phyloP scores from a whole-genome alignment of 768 basidiomycete genomes.

The Rhodocollybia butyracea region DNA sequence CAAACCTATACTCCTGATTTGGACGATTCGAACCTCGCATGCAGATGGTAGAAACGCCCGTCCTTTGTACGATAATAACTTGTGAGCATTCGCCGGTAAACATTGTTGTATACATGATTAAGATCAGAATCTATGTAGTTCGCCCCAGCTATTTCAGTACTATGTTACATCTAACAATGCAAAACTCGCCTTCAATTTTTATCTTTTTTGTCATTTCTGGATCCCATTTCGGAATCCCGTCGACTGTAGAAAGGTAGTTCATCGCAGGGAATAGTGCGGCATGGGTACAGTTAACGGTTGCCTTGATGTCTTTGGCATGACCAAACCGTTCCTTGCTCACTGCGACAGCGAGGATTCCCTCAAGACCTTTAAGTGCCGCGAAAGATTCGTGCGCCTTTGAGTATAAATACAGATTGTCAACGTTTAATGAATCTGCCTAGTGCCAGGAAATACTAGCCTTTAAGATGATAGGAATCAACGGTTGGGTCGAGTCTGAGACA shows the following conservation, averaged over 20 bases:
- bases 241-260: constrained; percentile 5
- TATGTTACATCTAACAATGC: neutral
- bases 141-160: neutral
- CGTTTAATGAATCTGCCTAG: too few relatives aligned
- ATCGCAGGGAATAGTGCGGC: constrained; percentile 4
- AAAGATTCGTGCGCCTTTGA: constrained; percentile 8
- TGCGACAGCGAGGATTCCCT: neutral
- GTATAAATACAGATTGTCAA: too few relatives aligned
- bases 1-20: neutral
- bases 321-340: constrained; percentile 3
- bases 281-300: neutral
- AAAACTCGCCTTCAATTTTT: neutral
- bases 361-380: constrained; percentile 2
- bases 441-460: too few relatives aligned
- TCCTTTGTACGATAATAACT: constrained; percentile 6
- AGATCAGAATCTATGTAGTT: constrained; percentile 1
- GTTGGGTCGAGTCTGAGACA: neutral
- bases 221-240: constrained; percentile 3
- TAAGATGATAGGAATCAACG: constrained; percentile 2
- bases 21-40: neutral
- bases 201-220: constrained; percentile 4
- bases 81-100: constrained; percentile 6
- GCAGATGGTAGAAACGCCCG: constrained; percentile 1
- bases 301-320: neutral
- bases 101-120: constrained; percentile 6